These are phyloP conservation scores for Discostella stelligera DNA, from an alignment of 352 stramenopile species.

Conservation along the genomic window DNA sequence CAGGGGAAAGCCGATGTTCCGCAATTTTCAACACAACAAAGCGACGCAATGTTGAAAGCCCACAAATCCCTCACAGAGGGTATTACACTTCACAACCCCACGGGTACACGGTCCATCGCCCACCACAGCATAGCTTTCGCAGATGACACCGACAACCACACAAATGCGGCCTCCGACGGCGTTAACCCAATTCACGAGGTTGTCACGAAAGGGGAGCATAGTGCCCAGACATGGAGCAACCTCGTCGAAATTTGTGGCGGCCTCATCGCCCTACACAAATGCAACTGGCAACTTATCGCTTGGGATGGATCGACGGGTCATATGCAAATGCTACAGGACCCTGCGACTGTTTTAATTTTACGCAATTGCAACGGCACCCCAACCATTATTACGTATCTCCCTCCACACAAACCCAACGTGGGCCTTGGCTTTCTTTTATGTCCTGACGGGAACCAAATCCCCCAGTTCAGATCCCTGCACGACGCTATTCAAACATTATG, in stretches of 20 bases:
- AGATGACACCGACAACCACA: conserved; percentile 24
- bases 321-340: no score
- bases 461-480: no score
- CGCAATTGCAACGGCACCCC: no score
- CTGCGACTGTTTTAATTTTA: no score
- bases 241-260: not conserved
- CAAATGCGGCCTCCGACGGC: not conserved
- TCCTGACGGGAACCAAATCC: no score
- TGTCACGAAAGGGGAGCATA: not conserved
- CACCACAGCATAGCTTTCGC: conserved; percentile 25
- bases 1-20: conserved; percentile 35
- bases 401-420: no score
- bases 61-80: conserved; percentile 7
- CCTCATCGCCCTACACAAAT: conserved; percentile 9
- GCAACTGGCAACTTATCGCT: conserved; percentile 9
- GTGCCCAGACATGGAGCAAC: conserved; percentile 5
- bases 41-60: conserved; percentile 12
- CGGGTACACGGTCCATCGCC: not conserved
- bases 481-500: no score
- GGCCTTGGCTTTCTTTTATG: no score
- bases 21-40: conserved; percentile 1
- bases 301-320: not conserved
- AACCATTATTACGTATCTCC: no score
- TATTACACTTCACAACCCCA: not conserved
- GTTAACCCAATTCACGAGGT: not conserved